Evolutionary conservation across 176 grass and related monocot genomes (phyloP), one percentile per base, ranked within the genome.

Genomic region (Hyparrhenia diplandra): DNA sequence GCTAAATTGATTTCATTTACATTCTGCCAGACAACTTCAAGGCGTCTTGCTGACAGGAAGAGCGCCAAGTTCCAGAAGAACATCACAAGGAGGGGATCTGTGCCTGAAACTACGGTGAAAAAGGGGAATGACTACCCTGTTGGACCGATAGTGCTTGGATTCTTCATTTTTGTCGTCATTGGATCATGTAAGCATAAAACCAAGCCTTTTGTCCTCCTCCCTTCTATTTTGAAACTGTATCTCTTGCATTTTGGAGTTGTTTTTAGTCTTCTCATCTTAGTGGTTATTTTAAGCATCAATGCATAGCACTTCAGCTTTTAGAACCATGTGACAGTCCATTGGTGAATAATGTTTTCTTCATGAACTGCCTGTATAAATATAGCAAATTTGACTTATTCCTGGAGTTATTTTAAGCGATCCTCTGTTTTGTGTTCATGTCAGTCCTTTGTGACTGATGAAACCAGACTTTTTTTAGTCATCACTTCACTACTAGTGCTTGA

Each of bases 121-220:
- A 91, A 85, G 77, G 85, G 89, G 39, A 85, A 73, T 85, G 85
- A 88, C 72, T 91, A 91, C 71, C 89, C 89, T 51, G 85, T 91
- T 85, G 89, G 82, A 71, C 89, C 89, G 14, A 47, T 91, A 20
- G 59, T 91, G 29, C 82, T 91, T 84, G 89, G 89, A 30, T 88
- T 91, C 82, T 91, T 91, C 71, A 28, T 91, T 81, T 91, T 91
- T 82, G 89, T 91, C 25, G 82, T 88, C 65, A 67, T 91, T 77
- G 85, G 89, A 74, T 91, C 89, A 85, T 91, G 85, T 91, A 84
- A 72, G 82, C 25, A 68, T 61, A 6, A 0, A 3, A 37, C 36
- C 16, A 76, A 84, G 28, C 43, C 49, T 75, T n/a, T 78, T 51
- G 5, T 13, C 79, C 66, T 0, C 72, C 45, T 23, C 8, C 23